Evolutionary conservation across 306 rosid species (phyloP).

Genomic region (Biancaea sappan): DNA sequence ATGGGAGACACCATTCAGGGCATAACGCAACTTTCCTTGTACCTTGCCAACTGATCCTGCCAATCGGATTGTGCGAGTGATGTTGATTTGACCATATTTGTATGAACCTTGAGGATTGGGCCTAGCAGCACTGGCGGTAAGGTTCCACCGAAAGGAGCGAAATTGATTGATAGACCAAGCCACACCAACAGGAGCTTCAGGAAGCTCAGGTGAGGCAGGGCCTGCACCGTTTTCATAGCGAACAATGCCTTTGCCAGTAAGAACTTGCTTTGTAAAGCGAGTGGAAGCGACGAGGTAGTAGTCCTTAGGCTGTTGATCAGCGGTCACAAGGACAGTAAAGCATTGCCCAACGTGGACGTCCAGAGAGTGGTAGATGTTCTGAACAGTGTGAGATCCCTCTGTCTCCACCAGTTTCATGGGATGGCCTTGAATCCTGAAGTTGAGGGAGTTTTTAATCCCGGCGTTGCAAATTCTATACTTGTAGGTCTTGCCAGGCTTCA

Average conservation of each 20-base stretch:
- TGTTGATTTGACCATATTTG: background rate
- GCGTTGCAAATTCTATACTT: conserved; percentile 35
- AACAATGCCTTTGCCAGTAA: background rate
- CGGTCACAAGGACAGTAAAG: conserved; percentile 1
- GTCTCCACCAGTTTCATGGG: background rate
- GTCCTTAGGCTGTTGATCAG: background rate
- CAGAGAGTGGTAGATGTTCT: background rate
- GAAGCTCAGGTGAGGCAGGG: background rate
- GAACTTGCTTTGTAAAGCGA: background rate
- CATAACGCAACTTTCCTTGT: background rate
- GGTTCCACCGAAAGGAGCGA: conserved; percentile 10
- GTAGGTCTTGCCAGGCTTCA: conserved; percentile 39
- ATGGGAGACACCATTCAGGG: conserved; percentile 3
- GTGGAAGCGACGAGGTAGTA: conserved; percentile 10
- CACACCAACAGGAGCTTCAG: background rate
- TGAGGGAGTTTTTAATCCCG: background rate
- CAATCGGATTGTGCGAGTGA: background rate
- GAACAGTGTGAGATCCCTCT: background rate
- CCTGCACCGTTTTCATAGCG: background rate
- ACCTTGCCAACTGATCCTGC: background rate
- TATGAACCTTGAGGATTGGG: conserved; percentile 17
- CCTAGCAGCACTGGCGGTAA: conserved; percentile 16
- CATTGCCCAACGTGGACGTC: conserved; percentile 9
- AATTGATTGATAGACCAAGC: conserved; percentile 7
- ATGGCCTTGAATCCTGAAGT: conserved; percentile 11